Base-by-base conservation (phyloP, 1,139 yeast species). In the Sugiyamaella paludigena region DNA sequence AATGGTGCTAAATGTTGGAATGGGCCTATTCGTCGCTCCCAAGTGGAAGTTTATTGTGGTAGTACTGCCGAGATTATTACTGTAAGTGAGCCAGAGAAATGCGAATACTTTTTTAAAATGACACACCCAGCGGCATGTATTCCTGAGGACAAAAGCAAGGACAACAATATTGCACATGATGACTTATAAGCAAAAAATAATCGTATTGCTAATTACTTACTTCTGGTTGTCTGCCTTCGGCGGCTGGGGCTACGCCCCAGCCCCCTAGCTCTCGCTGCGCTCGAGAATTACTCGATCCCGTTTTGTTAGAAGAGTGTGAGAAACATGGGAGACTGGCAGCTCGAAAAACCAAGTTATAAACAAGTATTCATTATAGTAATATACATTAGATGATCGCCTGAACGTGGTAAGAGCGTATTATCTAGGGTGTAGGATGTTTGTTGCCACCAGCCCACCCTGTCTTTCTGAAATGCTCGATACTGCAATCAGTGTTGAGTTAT, bases 1-100 rank as follows among this genome's bases (percentile, higher is more conserved):
- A 66, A 74, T 31, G 99, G 99, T n/a, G 82, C 82, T 44, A 77
- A 77, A 62, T 94, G 99, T 67, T 92, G 98, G 97, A 87, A 89
- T 64, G 98, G 98, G 0, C 98, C 98, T 2, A 67, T 72, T 28
- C 79, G 99, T 64, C 77, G 84, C 32, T 91, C 89, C 0, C 69
- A 68, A 9, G 82, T 87, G 2, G 74, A 75, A 27, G 65, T 92
- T 52, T 71, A 72, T 16, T 94, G 99, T 68, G 95, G 95, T 0
- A 64, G 71, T 3, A 69, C 72, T 2, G 71, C 78, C 39, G 73
- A 76, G 51, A 70, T 94, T 29, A 48, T 81, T 28, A 68, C 81
- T 2, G 95, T 91, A 4, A 74, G 83, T 40, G 99, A 94, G 68
- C 92, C 95, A 1, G 95, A 91, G 58, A 87, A 85, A 64, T 92